Base-by-base conservation (phyloP, 176 grass and related monocot species). In the Musa itinerans region DNA sequence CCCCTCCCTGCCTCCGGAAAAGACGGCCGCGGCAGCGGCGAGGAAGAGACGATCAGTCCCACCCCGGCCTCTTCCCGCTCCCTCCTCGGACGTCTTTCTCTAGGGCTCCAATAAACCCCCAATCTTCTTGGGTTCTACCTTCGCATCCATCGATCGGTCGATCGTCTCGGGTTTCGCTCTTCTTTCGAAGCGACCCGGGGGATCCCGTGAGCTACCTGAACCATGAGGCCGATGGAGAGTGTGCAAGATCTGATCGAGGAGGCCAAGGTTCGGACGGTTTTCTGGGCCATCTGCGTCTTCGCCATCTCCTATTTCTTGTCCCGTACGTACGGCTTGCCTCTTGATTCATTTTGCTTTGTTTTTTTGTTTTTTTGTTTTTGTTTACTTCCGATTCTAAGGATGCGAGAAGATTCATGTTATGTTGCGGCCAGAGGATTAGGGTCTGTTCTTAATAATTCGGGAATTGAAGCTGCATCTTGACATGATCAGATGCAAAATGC, bases 171-270 rank as follows among this genome's bases (percentile, higher is more conserved):
- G 54, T 50, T 22, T 62, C 43, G 25, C 64, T 50, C 54, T 19
- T 9, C 17, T 51, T 61, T 50, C 12, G 69, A 1, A 72, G 25
- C 49, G 13, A 29, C 16, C 27, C 23, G 11, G 14, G 69, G 12
- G 68, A 34, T 55, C 20, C 25, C 22, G 74, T 1, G 61, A 63
- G 16, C 15, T 16, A 70, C 19, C 68, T 48, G 16, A 1, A 20
- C 63, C 27, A 87, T 83, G 91, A 84, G 69, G 83, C 66, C 86
- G 80, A 94, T 99, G 88, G 81, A 80, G 80, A 89, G 82, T 67
- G 66, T 99, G 76, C 90, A 89, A 50, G 95, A 99, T 94, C 86
- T 99, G 84, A 89, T 99, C 72, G 95, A 99, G 83, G 95, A 99
- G 88, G 86, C 69, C 7, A 99, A 94, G 86, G 65, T 84, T 71